Conservation (phyloP, 1,284 basidiomycete species). For the Ustanciosporium gigantosporum region DNA sequence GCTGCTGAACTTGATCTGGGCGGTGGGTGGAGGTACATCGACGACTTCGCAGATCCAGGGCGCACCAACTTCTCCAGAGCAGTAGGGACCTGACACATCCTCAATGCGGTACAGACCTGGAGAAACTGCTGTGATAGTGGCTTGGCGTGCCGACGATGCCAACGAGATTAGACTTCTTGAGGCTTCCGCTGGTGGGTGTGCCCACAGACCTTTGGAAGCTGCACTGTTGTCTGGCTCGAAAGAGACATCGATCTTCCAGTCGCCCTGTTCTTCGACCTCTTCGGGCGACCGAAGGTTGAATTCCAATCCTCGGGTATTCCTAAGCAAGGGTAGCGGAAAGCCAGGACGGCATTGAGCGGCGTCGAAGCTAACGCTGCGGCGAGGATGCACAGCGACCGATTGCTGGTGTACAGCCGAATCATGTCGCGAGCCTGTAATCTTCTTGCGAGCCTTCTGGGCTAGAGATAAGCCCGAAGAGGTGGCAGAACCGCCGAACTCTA, state of each 20-base stretch:
- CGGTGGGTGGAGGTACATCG: slow-evolving; percentile 71
- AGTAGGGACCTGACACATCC: slow-evolving; percentile 74
- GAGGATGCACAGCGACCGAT: slow-evolving; percentile 74
- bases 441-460: slow-evolving; percentile 28
- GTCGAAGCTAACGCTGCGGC: slow-evolving; percentile 75
- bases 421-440: slow-evolving; percentile 14
- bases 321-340: slow-evolving; percentile 73
- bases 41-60: slow-evolving; percentile 55
- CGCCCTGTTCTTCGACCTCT: slow-evolving; percentile 14
- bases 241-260: slow-evolving; percentile 30
- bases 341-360: slow-evolving; percentile 70
- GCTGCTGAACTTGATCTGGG: slow-evolving; percentile 83
- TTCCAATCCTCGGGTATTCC: slow-evolving; percentile 55
- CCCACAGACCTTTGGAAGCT: slow-evolving; percentile 28
- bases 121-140: slow-evolving; percentile 39
- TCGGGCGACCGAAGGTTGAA: slow-evolving; percentile 16
- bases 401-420: slow-evolving; percentile 48
- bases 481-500: slow-evolving; percentile 3
- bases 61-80: slow-evolving; percentile 60
- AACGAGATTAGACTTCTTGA: slow-evolving; percentile 31
- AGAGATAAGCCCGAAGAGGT: slow-evolving; percentile 12
- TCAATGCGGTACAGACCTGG: slow-evolving; percentile 84
- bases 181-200: slow-evolving; percentile 11
- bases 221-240: slow-evolving; percentile 38
- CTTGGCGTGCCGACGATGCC: slow-evolving; percentile 6